phyloP scores from a whole-genome alignment of 2,329 filamentous ascomycete genomes.

The Botrytis paeoniae region DNA sequence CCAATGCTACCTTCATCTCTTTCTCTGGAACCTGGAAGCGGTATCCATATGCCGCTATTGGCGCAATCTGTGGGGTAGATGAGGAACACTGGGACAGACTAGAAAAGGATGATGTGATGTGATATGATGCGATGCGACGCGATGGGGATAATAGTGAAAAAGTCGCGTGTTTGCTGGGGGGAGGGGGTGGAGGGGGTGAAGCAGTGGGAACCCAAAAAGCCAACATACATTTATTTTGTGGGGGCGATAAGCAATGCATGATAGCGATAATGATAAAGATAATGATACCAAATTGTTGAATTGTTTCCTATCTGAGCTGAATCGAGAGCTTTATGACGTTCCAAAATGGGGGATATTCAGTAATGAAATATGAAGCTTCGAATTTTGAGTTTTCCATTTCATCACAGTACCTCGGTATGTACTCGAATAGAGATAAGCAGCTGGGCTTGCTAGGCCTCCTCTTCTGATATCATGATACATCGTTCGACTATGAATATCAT shows the following conservation, averaged over 20 bases:
- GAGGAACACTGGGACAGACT: background rate
- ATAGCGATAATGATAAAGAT: constrained; percentile 1
- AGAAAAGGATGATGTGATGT: background rate
- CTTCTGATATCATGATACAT: background rate
- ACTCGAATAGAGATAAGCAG: background rate
- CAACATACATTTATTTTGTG: background rate
- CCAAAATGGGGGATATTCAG: background rate
- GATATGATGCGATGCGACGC: background rate
- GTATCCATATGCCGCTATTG: constrained; percentile 6
- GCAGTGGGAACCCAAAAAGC: background rate
- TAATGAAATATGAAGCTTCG: background rate
- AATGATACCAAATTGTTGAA: background rate
- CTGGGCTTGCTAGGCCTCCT: background rate
- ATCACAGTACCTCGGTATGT: background rate
- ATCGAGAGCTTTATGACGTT: background rate
- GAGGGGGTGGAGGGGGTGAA: background rate
- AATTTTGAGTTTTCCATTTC: background rate
- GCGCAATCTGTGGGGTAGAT: background rate
- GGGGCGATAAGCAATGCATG: background rate
- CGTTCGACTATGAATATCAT: background rate
- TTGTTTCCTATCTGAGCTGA: background rate
- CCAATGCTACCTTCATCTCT: background rate
- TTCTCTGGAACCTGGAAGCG: background rate
- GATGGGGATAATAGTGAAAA: background rate
- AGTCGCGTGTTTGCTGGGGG: background rate